Evolutionary conservation across 2,329 filamentous ascomycete genomes (phyloP), one percentile per base, ranked within the genome.

Genomic region (Leptographium lundbergii): DNA sequence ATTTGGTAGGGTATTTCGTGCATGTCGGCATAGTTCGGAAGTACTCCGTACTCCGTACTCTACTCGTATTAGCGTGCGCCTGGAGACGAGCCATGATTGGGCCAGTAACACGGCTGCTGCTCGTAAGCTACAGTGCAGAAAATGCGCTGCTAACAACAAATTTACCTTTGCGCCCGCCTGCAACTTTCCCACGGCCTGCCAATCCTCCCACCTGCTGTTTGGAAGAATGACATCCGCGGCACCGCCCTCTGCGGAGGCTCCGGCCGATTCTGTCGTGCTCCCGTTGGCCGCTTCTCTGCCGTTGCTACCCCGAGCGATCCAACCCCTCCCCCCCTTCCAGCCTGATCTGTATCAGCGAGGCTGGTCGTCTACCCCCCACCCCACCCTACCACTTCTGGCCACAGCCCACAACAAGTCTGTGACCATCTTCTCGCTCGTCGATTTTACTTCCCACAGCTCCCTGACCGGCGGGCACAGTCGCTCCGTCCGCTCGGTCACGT

Each of bases 381-480:
- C 92, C 2, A 87, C 85, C 32, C 85, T 94, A 24, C 92, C 94
- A 4, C 81, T 97, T 61, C 78, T 96, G 66, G 94, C 92, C 60
- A 96, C 92, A 22, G 86, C 90, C 62, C 90, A 91, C 73, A 85
- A 88, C 60, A 95, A 94, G 69, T 86, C 86, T 45, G 89, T 94
- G 59, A 91, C 90, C 62, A 81, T 99, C 67, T 96, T 95, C 78
- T 95, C 89, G 56, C 84, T 97, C 56, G 82, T 82, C 42, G 88
- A 87, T 59, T 89, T 95, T 69, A 84, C 84, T 17, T 81, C 89
- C 56, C 86, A 95, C 68, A 90, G 86, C 67, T 82, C 81, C 24
- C 85, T 97, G 58, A 85, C 86, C 9, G 91, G 91, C 61, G 94
- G 92, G 9, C 94, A 99, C 74, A 89, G 90, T 66, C 88, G 94